Evolutionary conservation across 2,329 filamentous ascomycete species (phyloP).

Genomic region (Aspergillus neotritici): DNA sequence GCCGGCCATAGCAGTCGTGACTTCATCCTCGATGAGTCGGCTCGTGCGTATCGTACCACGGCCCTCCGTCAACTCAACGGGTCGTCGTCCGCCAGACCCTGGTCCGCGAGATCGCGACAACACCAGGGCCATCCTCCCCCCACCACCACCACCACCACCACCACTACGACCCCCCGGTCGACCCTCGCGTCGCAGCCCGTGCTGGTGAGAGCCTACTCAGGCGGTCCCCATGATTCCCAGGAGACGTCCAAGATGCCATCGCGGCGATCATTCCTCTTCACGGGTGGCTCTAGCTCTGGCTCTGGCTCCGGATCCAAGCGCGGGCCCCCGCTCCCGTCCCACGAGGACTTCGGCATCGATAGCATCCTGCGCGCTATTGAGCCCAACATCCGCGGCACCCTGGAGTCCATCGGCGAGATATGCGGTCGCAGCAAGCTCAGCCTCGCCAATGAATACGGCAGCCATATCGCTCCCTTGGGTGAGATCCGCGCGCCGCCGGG

Average conservation of each 20-base stretch:
- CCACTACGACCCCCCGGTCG: too few relatives aligned
- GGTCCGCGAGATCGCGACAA: conserved; percentile 21
- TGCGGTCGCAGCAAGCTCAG: conserved; percentile 57
- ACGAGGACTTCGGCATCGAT: conserved; percentile 52
- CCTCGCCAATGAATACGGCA: conserved; percentile 57
- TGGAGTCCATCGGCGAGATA: conserved; percentile 59
- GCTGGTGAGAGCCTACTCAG: conserved; percentile 40
- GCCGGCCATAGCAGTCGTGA: conserved; percentile 17
- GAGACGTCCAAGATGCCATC: conserved; percentile 28
- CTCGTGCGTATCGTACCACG: conserved; percentile 27
- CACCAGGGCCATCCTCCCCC: conserved; percentile 16
- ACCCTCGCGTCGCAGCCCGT: conserved; percentile 39
- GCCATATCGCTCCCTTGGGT: conserved; percentile 57
- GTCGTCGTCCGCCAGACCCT: conserved; percentile 14
- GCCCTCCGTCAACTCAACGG: conserved; percentile 31
- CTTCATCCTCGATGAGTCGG: conserved; percentile 25
- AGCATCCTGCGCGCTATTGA: conserved; percentile 53
- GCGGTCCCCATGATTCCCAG: conserved; percentile 28
- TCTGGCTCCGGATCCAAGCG: conserved; percentile 6
- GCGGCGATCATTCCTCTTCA: conserved; percentile 27
- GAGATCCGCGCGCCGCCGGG: conserved; percentile 45
- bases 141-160: too few relatives aligned
- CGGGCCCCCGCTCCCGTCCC: conserved; percentile 39
- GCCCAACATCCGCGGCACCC: conserved; percentile 52
- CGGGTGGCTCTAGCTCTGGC: conserved; percentile 12